phyloP scores from a whole-genome alignment of 2,329 filamentous ascomycete species.

The Pseudogymnoascus pannorum region DNA sequence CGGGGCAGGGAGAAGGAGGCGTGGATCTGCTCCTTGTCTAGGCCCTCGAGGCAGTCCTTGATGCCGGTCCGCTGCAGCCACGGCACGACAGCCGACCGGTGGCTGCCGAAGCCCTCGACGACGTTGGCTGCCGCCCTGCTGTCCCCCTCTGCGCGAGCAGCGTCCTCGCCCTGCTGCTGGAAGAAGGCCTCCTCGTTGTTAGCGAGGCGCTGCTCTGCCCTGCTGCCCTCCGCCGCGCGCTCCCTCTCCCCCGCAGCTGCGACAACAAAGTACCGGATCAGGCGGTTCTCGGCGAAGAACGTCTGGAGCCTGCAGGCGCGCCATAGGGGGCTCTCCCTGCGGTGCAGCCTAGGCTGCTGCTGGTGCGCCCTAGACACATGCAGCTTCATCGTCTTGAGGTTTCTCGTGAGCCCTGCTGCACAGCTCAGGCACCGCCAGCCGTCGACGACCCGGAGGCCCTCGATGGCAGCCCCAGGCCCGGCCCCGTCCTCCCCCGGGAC shows the following conservation, averaged over 20 bases:
- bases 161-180: slow-evolving; percentile 2
- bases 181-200: slow-evolving; percentile 5
- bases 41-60: slow-evolving; percentile 6
- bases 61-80: slow-evolving; percentile 14
- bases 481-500: background rate
- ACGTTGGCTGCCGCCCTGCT: slow-evolving; percentile 12
- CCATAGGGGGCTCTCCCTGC: background rate
- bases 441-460: background rate
- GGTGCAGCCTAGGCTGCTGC: slow-evolving; percentile 1
- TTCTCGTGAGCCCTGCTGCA: background rate
- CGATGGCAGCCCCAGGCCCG: background rate
- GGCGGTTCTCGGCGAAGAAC: slow-evolving; percentile 10
- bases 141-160: slow-evolving; percentile 5
- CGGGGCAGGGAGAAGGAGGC: slow-evolving; percentile 11
- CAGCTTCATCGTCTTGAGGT: slow-evolving; percentile 2
- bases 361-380: slow-evolving; percentile 7
- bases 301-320: slow-evolving; percentile 7
- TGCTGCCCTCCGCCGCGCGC: background rate
- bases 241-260: too few species aligned
- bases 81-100: slow-evolving; percentile 12
- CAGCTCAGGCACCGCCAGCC: background rate
- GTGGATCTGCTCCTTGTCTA: slow-evolving; percentile 14
- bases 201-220: background rate
- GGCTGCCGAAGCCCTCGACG: slow-evolving; percentile 12
- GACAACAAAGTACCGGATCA: slow-evolving; percentile 9